These are phyloP conservation scores for Phytophthora multivora DNA, from an alignment of 352 stramenopile genomes.

Conservation along the genomic window DNA sequence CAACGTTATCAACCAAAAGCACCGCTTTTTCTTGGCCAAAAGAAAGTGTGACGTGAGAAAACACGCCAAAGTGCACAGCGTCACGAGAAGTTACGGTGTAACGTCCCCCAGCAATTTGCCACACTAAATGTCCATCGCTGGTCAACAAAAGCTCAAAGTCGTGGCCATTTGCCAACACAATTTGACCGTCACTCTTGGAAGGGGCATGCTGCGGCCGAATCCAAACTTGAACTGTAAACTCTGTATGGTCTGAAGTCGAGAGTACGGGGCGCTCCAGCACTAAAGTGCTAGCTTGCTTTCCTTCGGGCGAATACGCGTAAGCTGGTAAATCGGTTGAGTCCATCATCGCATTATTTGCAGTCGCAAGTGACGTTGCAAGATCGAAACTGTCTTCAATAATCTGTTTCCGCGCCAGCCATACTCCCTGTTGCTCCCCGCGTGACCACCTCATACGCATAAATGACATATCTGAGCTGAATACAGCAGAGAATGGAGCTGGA, in stretches of 20 bases:
- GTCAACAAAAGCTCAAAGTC: slow-evolving; percentile 64
- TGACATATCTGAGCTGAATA: slow-evolving; percentile 56
- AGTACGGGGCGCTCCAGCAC: slow-evolving; percentile 68
- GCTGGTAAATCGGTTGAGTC: slow-evolving; percentile 50
- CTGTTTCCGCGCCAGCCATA: slow-evolving; percentile 74
- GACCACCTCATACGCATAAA: slow-evolving; percentile 87
- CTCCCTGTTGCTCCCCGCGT: slow-evolving; percentile 78
- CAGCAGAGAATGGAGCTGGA: slow-evolving; percentile 71
- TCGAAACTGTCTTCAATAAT: slow-evolving; percentile 39
- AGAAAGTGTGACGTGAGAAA: slow-evolving; percentile 67
- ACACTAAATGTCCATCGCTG: slow-evolving; percentile 48
- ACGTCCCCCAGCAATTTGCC: slow-evolving; percentile 47
- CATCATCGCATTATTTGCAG: slow-evolving; percentile 54
- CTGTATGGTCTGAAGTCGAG: slow-evolving; percentile 53
- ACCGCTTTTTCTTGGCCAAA: slow-evolving; percentile 43
- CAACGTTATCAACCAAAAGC: slow-evolving; percentile 52
- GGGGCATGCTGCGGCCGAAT: slow-evolving; percentile 41
- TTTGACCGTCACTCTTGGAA: slow-evolving; percentile 37
- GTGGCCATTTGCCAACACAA: slow-evolving; percentile 61
- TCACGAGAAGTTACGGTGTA: slow-evolving; percentile 44
- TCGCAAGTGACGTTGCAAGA: slow-evolving; percentile 37
- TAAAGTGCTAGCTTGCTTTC: slow-evolving; percentile 51
- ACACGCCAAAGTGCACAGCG: slow-evolving; percentile 48
- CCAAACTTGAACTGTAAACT: slow-evolving; percentile 76
- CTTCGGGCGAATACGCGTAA: slow-evolving; percentile 63